Conservation (phyloP, 371 early-diverging fungal species). For the Choanephora cucurbitarum region DNA sequence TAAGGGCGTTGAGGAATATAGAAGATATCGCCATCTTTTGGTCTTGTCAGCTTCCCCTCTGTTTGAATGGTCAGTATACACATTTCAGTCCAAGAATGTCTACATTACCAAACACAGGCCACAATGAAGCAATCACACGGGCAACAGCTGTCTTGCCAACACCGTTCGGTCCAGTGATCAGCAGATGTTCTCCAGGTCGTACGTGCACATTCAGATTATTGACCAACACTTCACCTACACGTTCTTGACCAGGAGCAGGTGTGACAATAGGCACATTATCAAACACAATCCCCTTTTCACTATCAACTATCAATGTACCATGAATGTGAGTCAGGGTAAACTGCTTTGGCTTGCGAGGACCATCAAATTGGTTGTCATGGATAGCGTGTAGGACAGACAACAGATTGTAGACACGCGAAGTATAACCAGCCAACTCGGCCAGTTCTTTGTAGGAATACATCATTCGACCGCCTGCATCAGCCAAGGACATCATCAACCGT, state of each 20-base stretch:
- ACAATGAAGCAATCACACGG: constrained; percentile 82
- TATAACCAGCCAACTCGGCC: constrained; percentile 85
- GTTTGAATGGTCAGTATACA: too few species aligned
- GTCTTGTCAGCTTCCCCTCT: constrained; percentile 71
- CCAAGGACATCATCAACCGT: constrained; percentile 78
- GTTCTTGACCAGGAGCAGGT: constrained; percentile 62
- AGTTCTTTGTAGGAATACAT: constrained; percentile 90
- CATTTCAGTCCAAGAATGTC: too few species aligned
- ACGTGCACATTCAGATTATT: constrained; percentile 61
- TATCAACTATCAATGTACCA: constrained; percentile 45
- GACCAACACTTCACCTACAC: constrained; percentile 69
- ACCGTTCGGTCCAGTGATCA: constrained; percentile 83
- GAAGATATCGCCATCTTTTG: constrained; percentile 69
- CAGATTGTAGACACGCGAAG: constrained; percentile 79
- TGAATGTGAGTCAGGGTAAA: constrained; percentile 56
- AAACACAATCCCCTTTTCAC: constrained; percentile 54
- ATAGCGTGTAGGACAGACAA: constrained; percentile 69
- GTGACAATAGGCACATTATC: constrained; percentile 70
- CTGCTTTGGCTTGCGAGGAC: constrained; percentile 19
- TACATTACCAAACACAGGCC: constrained; percentile 75
- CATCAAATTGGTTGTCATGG: constrained; percentile 50
- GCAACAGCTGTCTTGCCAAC: constrained; percentile 82
- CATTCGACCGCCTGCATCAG: constrained; percentile 91
- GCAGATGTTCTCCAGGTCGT: constrained; percentile 65
- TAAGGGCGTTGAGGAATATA: constrained; percentile 93